Conservation (phyloP, 1,139 yeast species). For the Lodderomyces theae region DNA sequence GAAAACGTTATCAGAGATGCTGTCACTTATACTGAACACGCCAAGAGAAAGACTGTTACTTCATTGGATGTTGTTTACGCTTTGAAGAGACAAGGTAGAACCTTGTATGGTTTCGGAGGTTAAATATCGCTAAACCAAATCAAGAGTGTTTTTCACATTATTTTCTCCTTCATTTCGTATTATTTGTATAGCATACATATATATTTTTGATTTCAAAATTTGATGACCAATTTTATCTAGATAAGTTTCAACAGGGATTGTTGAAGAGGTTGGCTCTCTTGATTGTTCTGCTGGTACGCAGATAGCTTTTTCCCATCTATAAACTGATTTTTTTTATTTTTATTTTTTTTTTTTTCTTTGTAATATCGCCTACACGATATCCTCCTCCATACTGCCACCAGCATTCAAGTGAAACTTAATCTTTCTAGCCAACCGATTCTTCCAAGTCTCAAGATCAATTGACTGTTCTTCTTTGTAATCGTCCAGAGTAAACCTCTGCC, state of each 20-base stretch:
- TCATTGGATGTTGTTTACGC: slow-evolving; percentile 98
- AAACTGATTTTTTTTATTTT: too few relatives aligned
- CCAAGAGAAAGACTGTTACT: slow-evolving; percentile 99
- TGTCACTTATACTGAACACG: slow-evolving; percentile 99
- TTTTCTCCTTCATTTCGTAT: slow-evolving; percentile 3
- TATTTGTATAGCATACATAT: slow-evolving; percentile 3
- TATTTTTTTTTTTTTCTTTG: too few relatives aligned
- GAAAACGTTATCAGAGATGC: slow-evolving; percentile 98
- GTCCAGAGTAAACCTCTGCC: slow-evolving; percentile 48
- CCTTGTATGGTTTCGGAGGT: slow-evolving; percentile 99
- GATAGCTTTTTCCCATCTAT: too few relatives aligned
- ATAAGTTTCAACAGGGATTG: too few relatives aligned
- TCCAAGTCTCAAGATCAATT: slow-evolving; percentile 35
- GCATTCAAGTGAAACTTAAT: slow-evolving; percentile 6
- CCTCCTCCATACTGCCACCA: slow-evolving; percentile 8
- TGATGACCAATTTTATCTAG: slow-evolving; percentile 1
- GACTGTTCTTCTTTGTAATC: slow-evolving; percentile 23
- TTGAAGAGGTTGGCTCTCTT: too few relatives aligned
- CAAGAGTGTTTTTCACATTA: background rate
- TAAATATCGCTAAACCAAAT: slow-evolving; percentile 32
- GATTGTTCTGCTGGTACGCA: too few relatives aligned
- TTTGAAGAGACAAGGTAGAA: slow-evolving; percentile 99
- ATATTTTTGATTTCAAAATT: background rate
- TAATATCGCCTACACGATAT: background rate
- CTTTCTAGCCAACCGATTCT: slow-evolving; percentile 26